Conservation (phyloP, 441 rosid species). For the Aquilaria agallochum region DNA sequence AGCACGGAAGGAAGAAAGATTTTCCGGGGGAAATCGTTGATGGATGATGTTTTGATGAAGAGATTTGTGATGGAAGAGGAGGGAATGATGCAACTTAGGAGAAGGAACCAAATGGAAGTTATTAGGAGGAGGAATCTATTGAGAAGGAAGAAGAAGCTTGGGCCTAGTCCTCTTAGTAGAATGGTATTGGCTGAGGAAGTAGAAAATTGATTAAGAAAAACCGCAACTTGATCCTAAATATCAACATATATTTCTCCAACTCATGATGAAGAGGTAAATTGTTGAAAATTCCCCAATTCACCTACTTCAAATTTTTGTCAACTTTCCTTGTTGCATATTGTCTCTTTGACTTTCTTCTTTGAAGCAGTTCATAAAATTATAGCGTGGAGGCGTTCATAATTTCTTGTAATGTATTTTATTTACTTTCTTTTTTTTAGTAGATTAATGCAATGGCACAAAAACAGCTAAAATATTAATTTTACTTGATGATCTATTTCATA, state of each 20-base stretch:
- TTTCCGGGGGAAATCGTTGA: conserved; percentile 89
- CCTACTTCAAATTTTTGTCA: background rate
- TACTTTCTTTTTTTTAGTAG: background rate
- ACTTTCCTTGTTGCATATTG: conserved; percentile 1
- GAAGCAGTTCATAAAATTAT: background rate
- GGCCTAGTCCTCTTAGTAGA: conserved; percentile 85
- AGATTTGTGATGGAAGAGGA: conserved; percentile 93
- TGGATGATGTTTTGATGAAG: conserved; percentile 82
- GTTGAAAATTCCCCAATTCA: too few species aligned
- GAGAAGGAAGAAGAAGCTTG: conserved; percentile 83
- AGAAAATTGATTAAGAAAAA: conserved; percentile 2
- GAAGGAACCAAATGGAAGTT: conserved; percentile 79
- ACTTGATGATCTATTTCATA: too few species aligned
- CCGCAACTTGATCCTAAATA: background rate
- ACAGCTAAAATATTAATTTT: too few species aligned
- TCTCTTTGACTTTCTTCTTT: background rate
- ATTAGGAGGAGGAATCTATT: conserved; percentile 58
- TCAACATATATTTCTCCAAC: conserved; percentile 6
- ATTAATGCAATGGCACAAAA: too few species aligned
- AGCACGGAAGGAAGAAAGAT: conserved; percentile 66
- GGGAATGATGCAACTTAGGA: conserved; percentile 79
- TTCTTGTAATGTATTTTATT: background rate
- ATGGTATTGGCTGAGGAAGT: conserved; percentile 61
- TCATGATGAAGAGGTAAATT: background rate
- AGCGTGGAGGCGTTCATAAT: too few species aligned